Conservation (phyloP, 108 stramenopile genomes). For the Skeletonema marinoi region DNA sequence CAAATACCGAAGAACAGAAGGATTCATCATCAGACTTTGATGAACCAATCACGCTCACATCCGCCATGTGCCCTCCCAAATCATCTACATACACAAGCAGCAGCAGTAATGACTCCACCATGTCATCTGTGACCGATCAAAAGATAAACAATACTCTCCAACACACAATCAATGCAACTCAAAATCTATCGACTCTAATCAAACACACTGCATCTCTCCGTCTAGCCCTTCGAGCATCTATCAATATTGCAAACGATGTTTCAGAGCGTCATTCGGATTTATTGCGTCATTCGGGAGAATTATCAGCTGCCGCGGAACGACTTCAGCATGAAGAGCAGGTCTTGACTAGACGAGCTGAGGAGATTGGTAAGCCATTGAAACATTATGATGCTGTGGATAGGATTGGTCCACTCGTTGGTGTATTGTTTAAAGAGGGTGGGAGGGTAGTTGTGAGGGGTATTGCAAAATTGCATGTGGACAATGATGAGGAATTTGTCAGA, state of each 20-base stretch:
- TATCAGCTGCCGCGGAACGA: constrained; percentile 88
- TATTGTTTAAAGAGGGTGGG: constrained; percentile 70
- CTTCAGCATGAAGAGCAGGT: constrained; percentile 78
- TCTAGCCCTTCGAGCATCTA: constrained; percentile 67
- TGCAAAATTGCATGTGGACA: constrained; percentile 83
- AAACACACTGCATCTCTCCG: constrained; percentile 71
- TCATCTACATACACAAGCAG: not conserved
- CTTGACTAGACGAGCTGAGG: constrained; percentile 71
- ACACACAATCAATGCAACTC: constrained; percentile 40
- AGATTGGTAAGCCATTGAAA: constrained; percentile 82
- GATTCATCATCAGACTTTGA: constrained; percentile 1
- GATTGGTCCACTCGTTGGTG: constrained; percentile 75
- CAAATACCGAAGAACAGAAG: not conserved
- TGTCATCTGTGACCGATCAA: constrained; percentile 17
- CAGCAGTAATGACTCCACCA: not conserved
- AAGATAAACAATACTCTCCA: constrained; percentile 38
- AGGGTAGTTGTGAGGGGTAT: constrained; percentile 65
- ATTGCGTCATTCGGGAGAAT: constrained; percentile 81
- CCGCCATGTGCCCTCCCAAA: constrained; percentile 45
- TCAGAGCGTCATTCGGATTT: constrained; percentile 79
- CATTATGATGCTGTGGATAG: constrained; percentile 89
- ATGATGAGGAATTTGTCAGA: constrained; percentile 56
- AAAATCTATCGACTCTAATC: constrained; percentile 57
- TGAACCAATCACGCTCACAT: constrained; percentile 34
- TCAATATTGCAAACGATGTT: constrained; percentile 81